Conservation (phyloP, 2,329 filamentous ascomycete genomes). For the Dothistroma septosporum region DNA sequence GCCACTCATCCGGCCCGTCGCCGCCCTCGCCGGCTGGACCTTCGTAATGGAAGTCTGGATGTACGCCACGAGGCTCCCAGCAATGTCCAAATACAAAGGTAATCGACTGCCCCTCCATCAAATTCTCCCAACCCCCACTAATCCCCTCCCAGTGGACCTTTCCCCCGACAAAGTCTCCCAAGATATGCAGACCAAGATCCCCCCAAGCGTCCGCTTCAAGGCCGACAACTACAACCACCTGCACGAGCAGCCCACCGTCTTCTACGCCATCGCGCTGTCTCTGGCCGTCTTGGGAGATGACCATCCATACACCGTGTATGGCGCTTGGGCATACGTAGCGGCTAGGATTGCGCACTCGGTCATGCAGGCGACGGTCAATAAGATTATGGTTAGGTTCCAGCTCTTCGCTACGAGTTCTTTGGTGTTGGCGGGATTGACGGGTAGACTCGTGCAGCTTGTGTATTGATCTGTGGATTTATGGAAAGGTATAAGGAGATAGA, state of each 20-base stretch:
- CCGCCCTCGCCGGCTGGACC: conserved; percentile 40
- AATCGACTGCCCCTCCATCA: background rate
- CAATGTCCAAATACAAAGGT: conserved; percentile 30
- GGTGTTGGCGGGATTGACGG: conserved; percentile 12
- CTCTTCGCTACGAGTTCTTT: conserved; percentile 13
- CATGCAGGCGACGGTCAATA: conserved; percentile 7
- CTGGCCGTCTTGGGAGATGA: conserved; percentile 8
- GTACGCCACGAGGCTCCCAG: conserved; percentile 40
- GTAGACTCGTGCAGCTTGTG: conserved; percentile 6
- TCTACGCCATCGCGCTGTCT: conserved; percentile 10
- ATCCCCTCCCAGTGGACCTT: background rate
- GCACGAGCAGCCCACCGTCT: conserved; percentile 41
- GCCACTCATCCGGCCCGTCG: conserved; percentile 22
- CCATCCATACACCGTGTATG: conserved; percentile 7
- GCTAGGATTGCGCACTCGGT: conserved; percentile 8
- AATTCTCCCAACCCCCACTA: conserved; percentile 10
- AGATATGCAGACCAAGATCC: conserved; percentile 21
- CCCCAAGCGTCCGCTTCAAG: conserved; percentile 31
- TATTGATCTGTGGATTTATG: background rate
- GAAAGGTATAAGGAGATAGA: background rate
- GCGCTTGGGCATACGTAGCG: conserved; percentile 12
- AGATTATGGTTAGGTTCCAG: conserved; percentile 12
- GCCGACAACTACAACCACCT: conserved; percentile 46
- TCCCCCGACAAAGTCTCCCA: conserved; percentile 33
- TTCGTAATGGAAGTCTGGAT: conserved; percentile 43